Evolutionary conservation across 2,329 filamentous ascomycete genomes (phyloP).

Genomic region (Metarhizium brunneum): DNA sequence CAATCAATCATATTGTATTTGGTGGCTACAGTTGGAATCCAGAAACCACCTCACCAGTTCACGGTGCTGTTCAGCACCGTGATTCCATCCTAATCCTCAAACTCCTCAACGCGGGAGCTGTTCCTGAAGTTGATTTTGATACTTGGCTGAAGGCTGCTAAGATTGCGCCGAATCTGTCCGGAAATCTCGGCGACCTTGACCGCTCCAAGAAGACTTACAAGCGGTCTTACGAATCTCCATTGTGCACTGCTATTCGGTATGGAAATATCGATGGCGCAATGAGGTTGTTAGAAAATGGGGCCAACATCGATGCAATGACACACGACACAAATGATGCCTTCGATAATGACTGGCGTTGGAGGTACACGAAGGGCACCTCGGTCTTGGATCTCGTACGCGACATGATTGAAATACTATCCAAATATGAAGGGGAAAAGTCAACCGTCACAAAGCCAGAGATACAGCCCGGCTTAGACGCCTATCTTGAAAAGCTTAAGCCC

Average conservation of each 20-base stretch:
- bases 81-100: conserved; percentile 45
- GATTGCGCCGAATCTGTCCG: conserved; percentile 29
- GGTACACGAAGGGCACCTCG: conserved; percentile 31
- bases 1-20: conserved; percentile 56
- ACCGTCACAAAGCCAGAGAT: conserved; percentile 2
- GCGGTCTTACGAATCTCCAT: conserved; percentile 47
- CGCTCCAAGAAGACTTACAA: conserved; percentile 40
- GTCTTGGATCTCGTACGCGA: conserved; percentile 52
- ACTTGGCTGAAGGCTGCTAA: conserved; percentile 51
- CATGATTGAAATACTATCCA: conserved; percentile 39
- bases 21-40: conserved; percentile 22
- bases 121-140: conserved; percentile 50
- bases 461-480: conserved; percentile 36
- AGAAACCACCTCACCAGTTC: conserved; percentile 39
- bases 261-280: conserved; percentile 37
- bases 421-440: conserved; percentile 25
- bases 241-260: conserved; percentile 49
- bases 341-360: conserved; percentile 19
- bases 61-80: conserved; percentile 45
- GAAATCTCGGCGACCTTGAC: conserved; percentile 30
- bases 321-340: conserved; percentile 26
- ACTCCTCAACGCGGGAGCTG: conserved; percentile 55
- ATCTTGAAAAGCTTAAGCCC: conserved; percentile 37
- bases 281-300: conserved; percentile 53
- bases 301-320: conserved; percentile 54